Conservation (phyloP, 208 protist genomes). For the Polymyxa betae region DNA sequence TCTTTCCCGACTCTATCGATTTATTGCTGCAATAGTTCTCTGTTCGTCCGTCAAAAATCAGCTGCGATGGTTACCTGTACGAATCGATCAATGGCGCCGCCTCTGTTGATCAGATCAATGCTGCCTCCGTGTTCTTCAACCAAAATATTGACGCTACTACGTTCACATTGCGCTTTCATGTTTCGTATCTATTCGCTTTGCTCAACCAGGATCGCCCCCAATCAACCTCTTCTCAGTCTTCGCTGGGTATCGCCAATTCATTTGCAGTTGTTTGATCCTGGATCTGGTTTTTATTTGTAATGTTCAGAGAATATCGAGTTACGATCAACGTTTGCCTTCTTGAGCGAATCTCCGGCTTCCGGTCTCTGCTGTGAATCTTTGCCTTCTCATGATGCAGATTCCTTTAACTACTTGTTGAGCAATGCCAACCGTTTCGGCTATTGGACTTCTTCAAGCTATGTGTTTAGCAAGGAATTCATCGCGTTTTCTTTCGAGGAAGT, state of each 20-base stretch:
- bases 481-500: background rate
- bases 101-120: background rate
- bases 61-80: background rate
- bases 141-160: background rate
- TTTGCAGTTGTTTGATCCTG: no score
- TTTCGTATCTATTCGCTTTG: no score
- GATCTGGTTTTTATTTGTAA: no score
- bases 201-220: no score
- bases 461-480: background rate
- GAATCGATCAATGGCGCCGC: background rate
- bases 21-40: background rate
- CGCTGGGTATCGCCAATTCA: no score
- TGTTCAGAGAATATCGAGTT: no score
- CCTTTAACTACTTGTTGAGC: background rate
- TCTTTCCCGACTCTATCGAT: background rate
- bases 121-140: background rate
- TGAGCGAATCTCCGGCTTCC: background rate
- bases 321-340: background rate
- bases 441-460: background rate
- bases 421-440: background rate
- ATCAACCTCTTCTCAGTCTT: no score
- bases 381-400: background rate
- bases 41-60: background rate
- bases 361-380: background rate
- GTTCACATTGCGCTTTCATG: no score